These are phyloP conservation scores for Senecio squalidus DNA, from an alignment of 140 eudicot species.

Conservation along the genomic window DNA sequence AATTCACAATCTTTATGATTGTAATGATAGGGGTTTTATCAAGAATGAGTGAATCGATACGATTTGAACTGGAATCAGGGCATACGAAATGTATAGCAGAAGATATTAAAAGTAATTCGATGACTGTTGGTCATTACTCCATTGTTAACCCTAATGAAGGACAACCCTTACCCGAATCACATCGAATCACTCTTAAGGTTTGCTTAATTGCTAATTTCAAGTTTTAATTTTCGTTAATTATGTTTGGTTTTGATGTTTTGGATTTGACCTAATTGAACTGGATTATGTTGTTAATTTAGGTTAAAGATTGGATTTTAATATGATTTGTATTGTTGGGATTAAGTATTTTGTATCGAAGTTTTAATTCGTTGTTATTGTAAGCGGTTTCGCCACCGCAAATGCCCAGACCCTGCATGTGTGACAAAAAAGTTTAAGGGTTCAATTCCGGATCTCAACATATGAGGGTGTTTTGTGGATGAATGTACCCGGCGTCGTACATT, in stretches of 20 bases:
- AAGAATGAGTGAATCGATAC: slow-evolving; percentile 30
- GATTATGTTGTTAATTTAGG: no score
- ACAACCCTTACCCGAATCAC: slow-evolving; percentile 60
- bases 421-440: no score
- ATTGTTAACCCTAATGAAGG: slow-evolving; percentile 58
- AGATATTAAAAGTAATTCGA: slow-evolving; percentile 65
- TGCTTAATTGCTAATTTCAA: neutral
- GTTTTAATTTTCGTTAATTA: neutral
- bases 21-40: slow-evolving; percentile 26
- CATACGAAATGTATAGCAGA: slow-evolving; percentile 70
- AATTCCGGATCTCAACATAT: no score
- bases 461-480: no score
- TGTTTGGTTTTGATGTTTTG: neutral
- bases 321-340: no score
- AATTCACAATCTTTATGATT: slow-evolving; percentile 18
- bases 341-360: no score
- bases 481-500: no score
- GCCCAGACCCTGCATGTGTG: no score
- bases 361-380: no score
- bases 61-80: slow-evolving; percentile 65
- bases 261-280: neutral
- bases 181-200: slow-evolving; percentile 59
- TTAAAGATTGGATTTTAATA: no score
- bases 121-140: slow-evolving; percentile 65
- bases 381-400: no score